These are phyloP conservation scores for Sporothrix protearum DNA, from an alignment of 2,329 filamentous ascomycete species.

Conservation along the genomic window DNA sequence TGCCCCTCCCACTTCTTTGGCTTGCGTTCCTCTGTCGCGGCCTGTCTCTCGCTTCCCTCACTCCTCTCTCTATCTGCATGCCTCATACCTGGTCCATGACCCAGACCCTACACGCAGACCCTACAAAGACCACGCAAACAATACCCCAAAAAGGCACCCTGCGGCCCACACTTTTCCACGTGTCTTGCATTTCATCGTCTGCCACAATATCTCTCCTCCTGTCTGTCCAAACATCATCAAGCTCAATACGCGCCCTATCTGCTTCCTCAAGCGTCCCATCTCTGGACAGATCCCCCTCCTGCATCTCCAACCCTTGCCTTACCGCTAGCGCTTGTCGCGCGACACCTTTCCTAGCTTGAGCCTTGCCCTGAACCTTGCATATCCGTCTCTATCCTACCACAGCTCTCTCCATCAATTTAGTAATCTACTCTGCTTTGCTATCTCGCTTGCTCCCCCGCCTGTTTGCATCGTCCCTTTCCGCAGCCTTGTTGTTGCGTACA, in stretches of 20 bases:
- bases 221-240: background rate
- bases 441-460: background rate
- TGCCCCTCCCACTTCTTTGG: background rate
- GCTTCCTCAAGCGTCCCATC: background rate
- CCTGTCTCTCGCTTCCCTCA: background rate
- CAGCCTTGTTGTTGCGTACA: background rate
- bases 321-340: slow-evolving; percentile 7
- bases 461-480: no score
- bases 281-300: background rate
- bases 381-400: background rate
- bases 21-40: background rate
- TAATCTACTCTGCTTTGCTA: background rate
- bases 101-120: background rate
- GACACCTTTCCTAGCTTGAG: slow-evolving; percentile 1
- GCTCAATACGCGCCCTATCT: background rate
- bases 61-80: background rate
- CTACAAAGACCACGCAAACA: no score
- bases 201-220: background rate
- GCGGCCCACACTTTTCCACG: slow-evolving; percentile 11
- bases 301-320: background rate
- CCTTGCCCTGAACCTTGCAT: background rate
- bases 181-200: slow-evolving; percentile 2
- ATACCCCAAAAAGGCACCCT: background rate
- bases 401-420: background rate
- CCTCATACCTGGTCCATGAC: background rate